Evolutionary conservation across 1,139 yeast genomes (phyloP).

Genomic region (Hemisphaericaspora subhashii): DNA sequence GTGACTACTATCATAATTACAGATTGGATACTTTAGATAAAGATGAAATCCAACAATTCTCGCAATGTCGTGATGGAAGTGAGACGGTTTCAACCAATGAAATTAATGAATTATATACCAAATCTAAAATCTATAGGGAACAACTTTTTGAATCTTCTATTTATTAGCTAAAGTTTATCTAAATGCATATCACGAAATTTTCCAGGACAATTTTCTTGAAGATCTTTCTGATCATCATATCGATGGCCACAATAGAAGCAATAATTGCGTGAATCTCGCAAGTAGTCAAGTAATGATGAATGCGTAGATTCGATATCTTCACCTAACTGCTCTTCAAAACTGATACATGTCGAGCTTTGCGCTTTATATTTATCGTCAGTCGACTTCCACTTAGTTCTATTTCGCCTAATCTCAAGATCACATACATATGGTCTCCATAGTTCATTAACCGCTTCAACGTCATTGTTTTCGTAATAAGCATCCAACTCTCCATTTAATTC

Average conservation of each 20-base stretch:
- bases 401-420: conserved; percentile 4
- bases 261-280: conserved; percentile 23
- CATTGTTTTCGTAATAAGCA: conserved; percentile 8
- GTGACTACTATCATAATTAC: conserved; percentile 9
- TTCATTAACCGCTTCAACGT: conserved; percentile 16
- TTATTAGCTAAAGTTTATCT: conserved; percentile 7
- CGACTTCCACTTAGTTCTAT: conserved; percentile 1
- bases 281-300: conserved; percentile 17
- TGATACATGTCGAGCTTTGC: not conserved
- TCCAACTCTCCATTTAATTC: conserved; percentile 29
- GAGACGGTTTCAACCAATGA: conserved; percentile 18
- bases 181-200: conserved; percentile 12
- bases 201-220: conserved; percentile 25
- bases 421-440: conserved; percentile 27
- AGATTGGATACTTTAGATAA: conserved; percentile 21
- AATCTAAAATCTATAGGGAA: conserved; percentile 16
- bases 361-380: conserved; percentile 1
- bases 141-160: conserved; percentile 14
- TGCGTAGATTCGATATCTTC: conserved; percentile 6
- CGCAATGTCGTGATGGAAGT: conserved; percentile 19
- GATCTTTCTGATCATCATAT: conserved; percentile 15
- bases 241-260: conserved; percentile 33
- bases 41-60: conserved; percentile 13
- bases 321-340: conserved; percentile 2
- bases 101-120: conserved; percentile 20